phyloP scores from a whole-genome alignment of 805 yeast species.

The Yamadazyma ubonensis region DNA sequence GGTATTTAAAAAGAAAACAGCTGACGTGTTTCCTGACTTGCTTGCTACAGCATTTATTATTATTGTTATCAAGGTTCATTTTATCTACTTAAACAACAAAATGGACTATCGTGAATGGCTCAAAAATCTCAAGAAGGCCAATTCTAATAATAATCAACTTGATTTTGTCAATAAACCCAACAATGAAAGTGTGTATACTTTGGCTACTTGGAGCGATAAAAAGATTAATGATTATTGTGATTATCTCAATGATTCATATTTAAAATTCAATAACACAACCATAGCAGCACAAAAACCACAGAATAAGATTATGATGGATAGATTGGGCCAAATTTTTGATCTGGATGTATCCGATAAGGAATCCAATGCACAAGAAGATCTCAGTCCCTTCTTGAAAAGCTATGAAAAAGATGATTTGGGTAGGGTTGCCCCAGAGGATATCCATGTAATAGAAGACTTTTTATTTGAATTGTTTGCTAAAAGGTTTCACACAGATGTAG shows the following conservation, averaged over 20 bases:
- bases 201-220: constrained; percentile 49
- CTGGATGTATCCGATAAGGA: constrained; percentile 14
- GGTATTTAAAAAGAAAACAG: not conserved
- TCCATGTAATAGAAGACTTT: constrained; percentile 9
- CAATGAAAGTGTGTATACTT: constrained; percentile 19
- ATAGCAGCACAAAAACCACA: not conserved
- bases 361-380: not conserved
- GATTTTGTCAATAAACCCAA: constrained; percentile 12
- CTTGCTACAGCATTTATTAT: constrained; percentile 31
- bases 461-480: constrained; percentile 7
- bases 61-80: constrained; percentile 32
- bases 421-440: constrained; percentile 1
- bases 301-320: constrained; percentile 26
- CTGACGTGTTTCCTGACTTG: constrained; percentile 34
- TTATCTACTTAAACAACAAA: constrained; percentile 20
- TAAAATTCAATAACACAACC: not conserved
- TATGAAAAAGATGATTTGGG: constrained; percentile 2
- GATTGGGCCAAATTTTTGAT: constrained; percentile 33
- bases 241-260: constrained; percentile 8
- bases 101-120: constrained; percentile 18
- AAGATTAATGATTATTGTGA: constrained; percentile 41
- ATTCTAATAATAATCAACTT: constrained; percentile 4
- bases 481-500: not conserved
- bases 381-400: constrained; percentile 7
- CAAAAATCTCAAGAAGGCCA: constrained; percentile 4